Percentiles rank a stretch among this genome's conserved stretches.
These are phyloP conservation scores for Coniosporium tulheliwenetii DNA, from an alignment of 2,329 filamentous ascomycete species.

Conservation along the genomic window DNA sequence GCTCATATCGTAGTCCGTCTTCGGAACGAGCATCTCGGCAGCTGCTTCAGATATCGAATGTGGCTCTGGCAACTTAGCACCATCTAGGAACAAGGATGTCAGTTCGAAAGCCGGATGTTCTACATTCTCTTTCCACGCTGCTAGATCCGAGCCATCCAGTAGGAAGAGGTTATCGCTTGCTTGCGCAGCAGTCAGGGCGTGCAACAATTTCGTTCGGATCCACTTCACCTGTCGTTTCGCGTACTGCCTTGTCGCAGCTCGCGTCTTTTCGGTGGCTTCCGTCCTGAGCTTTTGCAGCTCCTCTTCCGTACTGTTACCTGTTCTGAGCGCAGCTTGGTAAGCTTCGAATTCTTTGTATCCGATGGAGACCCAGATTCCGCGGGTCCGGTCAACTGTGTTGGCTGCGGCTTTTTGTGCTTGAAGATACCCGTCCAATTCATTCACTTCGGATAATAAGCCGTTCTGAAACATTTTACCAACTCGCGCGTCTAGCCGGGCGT, in stretches of 20 bases:
- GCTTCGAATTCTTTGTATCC: constrained; percentile 82
- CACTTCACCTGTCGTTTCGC: constrained; percentile 71
- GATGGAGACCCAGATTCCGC: constrained; percentile 92
- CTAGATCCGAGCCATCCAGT: constrained; percentile 60
- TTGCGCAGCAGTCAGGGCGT: constrained; percentile 43
- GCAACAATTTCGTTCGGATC: constrained; percentile 71
- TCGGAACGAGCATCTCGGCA: constrained; percentile 39
- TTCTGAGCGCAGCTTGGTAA: constrained; percentile 36
- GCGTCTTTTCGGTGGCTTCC: constrained; percentile 56
- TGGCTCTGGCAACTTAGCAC: constrained; percentile 37
- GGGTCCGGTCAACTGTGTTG: constrained; percentile 49
- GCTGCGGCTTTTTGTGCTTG: constrained; percentile 30
- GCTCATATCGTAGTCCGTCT: constrained; percentile 32
- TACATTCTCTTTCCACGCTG: constrained; percentile 48
- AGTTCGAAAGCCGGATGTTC: constrained; percentile 47
- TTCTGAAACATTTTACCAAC: constrained; percentile 69
- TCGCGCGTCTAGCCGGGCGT: constrained; percentile 55
- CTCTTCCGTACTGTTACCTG: constrained; percentile 11
- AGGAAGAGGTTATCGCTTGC: constrained; percentile 51
- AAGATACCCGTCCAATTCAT: constrained; percentile 34
- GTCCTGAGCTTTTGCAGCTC: constrained; percentile 40
- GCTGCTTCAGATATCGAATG: constrained; percentile 39
- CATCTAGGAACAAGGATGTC: constrained; percentile 46
- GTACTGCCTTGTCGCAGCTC: constrained; percentile 75
- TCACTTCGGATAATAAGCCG: constrained; percentile 49